Percentiles rank a stretch among this genome's conserved stretches.
Conservation (phyloP, 768 basidiomycete genomes). For the Lactarius sp. region DNA sequence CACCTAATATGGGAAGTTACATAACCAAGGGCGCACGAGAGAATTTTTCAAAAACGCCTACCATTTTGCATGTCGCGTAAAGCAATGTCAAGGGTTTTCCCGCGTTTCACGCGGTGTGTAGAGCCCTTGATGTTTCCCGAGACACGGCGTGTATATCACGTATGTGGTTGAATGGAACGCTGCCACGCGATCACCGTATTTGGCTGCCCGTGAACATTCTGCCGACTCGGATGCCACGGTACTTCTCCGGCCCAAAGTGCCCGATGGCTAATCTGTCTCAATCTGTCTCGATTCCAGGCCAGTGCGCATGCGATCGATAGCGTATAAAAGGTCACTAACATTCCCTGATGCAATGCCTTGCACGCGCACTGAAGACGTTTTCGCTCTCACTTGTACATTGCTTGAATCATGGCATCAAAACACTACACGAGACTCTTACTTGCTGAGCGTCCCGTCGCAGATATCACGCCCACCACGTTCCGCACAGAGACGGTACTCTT, state of each 20-base stretch:
- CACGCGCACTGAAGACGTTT: too few species aligned
- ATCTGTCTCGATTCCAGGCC: too few species aligned
- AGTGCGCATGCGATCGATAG: not conserved
- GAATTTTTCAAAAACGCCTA: too few species aligned
- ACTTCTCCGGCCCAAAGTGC: not conserved
- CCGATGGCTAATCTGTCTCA: not conserved
- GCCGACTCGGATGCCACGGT: not conserved
- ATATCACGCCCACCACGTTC: slow-evolving; percentile 74
- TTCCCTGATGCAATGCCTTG: not conserved
- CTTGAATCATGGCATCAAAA: not conserved
- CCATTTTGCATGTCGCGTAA: too few species aligned
- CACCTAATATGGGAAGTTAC: too few species aligned
- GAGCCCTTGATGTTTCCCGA: too few species aligned
- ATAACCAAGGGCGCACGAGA: too few species aligned
- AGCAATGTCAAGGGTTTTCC: not conserved
- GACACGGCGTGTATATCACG: too few species aligned
- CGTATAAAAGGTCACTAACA: not conserved
- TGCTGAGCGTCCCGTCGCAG: slow-evolving; percentile 63
- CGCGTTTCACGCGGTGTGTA: too few species aligned
- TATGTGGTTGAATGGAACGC: too few species aligned
- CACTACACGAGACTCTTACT: slow-evolving; percentile 67
- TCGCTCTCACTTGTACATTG: not conserved
- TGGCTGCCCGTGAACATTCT: not conserved
- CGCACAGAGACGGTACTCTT: slow-evolving; percentile 50
- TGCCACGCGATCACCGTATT: not conserved